Evolutionary conservation across 192 early-diverging fungal species (phyloP), one percentile per base, ranked within the genome.

Genomic region (Entomortierella lignicola): DNA sequence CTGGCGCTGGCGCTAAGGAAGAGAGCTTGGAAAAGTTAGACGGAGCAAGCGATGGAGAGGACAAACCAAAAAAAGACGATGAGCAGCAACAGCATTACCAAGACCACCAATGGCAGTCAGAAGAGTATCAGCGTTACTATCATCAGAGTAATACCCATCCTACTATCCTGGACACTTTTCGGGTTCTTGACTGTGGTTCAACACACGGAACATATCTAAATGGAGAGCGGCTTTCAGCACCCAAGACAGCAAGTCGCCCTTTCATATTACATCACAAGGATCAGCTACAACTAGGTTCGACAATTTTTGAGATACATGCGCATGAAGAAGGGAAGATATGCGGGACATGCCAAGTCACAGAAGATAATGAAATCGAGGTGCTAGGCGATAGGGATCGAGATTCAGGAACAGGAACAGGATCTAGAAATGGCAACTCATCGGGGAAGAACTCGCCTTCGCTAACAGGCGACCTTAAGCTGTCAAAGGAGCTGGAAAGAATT

Each of bases 131-230:
- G 20, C 67, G 64, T 6, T 64, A 70, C 25, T 70, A 70, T 29
- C 55, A 70, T 7, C 59, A 61, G 42, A 8, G 39, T 1, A 23
- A 47, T 43, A 18, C 44, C 51, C 59, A 26, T 4, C 20, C 66
- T 17, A 31, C 29, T 29, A 32, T 31, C 6, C 26, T 42, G 30
- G 79, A 71, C n/a, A 68, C 59, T 4, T 83, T 90, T 27, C 89
- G 79, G 62, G 73, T 93, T 34, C 81, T 87, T 6, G 92, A 93
- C 54, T 81, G 81, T 29, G 92, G 92, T 8, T 95, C 94, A 15
- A 90, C 88, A 7, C 90, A 95, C 53, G 94, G 94, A 5, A 94
- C 94, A 1, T 89, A 90, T 66, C 67, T 94, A 39, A 94, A 95
- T 69, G 84, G 81, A 8, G 47, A 72, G 27, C 82, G 94, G 29